Evolutionary conservation across 1,284 basidiomycete genomes (phyloP), one percentile per base, ranked within the genome.

Genomic region (Heterobasidion occidentale): DNA sequence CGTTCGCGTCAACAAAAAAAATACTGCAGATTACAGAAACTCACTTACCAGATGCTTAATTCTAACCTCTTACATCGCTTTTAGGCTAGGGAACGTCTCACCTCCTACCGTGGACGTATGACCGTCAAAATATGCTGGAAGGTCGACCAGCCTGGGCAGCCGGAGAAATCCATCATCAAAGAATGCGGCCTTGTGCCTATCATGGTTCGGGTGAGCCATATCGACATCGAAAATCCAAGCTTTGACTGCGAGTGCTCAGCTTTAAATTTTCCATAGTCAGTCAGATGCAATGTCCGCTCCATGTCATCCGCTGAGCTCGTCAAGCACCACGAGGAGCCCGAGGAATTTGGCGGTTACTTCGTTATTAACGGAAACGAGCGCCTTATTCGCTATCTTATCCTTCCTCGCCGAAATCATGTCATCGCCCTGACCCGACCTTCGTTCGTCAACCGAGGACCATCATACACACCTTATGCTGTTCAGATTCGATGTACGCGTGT

Each of bases 331-430:
- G 97, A 99, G 77, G 97, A 99, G 68, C 87, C 97, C 3, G 94
- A 96, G 73, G 97, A 99, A 70, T 97, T 98, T 69, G 97, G 97
- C 50, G 97, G 96, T 34, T 99, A 99, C 76, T 99, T 99, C 69
- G 83, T 99, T 65, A 89, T 99, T 70, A 99, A 99, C 71, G 97
- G 97, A 60, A 99, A 98, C 75, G 97, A 99, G 75, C 93, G 95
- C 74, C 83, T 99, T 63, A 94, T 99, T 65, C 94, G 97, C 58
- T 98, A 95, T 74, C 88, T 97, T 67, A 95, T 95, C 70, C 86
- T 94, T 62, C 94, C 84, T 60, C 88, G 86, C 63, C 81, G 94
- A 59, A 93, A 97, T 68, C 92, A 95, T 73, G 91, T 91, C 65
- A 91, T 92, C 60, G 85, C 91, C 44, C 85, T 97, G 64, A 75